A percentile compares a stretch with the other conserved stretches of the same genome.
Conservation (phyloP, 148 eudicot species). For the Polygonum aviculare region DNA sequence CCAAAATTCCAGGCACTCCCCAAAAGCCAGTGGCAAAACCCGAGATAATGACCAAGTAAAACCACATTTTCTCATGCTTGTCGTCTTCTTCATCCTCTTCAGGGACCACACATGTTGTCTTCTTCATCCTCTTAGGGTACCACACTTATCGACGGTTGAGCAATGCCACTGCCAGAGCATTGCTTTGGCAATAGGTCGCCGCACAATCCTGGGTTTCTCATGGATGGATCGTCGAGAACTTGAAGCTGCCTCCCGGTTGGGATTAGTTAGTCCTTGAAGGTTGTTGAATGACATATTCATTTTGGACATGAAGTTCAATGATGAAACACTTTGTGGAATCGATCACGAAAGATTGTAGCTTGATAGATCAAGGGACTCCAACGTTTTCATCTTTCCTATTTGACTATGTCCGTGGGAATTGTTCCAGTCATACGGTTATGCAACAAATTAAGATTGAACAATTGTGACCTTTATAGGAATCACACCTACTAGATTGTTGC, state of each 20-base stretch:
- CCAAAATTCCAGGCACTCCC: slow-evolving; percentile 15
- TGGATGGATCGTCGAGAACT: slow-evolving; percentile 11
- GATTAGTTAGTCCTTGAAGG: slow-evolving; percentile 12
- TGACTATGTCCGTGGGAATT: slow-evolving; percentile 8
- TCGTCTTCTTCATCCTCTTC: slow-evolving; percentile 8
- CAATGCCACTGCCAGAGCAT: not conserved
- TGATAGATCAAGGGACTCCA: slow-evolving; percentile 22
- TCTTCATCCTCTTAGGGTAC: not conserved
- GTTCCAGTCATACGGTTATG: slow-evolving; percentile 9
- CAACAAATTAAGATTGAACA: slow-evolving; percentile 14
- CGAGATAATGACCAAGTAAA: slow-evolving; percentile 9
- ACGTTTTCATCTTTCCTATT: slow-evolving; percentile 14
- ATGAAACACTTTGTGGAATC: slow-evolving; percentile 17
- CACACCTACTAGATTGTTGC: slow-evolving; percentile 13
- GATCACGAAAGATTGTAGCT: slow-evolving; percentile 15
- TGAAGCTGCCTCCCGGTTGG: slow-evolving; percentile 18
- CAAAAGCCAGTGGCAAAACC: slow-evolving; percentile 24
- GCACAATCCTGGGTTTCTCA: slow-evolving; percentile 18
- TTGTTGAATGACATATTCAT: slow-evolving; percentile 23
- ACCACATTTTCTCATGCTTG: slow-evolving; percentile 2
- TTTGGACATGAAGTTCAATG: not conserved
- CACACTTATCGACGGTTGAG: not conserved
- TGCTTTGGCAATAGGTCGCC: slow-evolving; percentile 12
- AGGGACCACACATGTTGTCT: no score
- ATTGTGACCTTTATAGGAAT: slow-evolving; percentile 15